A percentile compares a stretch with the other conserved stretches of the same genome.
Conservation (phyloP, 2,329 filamentous ascomycete genomes). For the Neofusicoccum kwambonambiense region DNA sequence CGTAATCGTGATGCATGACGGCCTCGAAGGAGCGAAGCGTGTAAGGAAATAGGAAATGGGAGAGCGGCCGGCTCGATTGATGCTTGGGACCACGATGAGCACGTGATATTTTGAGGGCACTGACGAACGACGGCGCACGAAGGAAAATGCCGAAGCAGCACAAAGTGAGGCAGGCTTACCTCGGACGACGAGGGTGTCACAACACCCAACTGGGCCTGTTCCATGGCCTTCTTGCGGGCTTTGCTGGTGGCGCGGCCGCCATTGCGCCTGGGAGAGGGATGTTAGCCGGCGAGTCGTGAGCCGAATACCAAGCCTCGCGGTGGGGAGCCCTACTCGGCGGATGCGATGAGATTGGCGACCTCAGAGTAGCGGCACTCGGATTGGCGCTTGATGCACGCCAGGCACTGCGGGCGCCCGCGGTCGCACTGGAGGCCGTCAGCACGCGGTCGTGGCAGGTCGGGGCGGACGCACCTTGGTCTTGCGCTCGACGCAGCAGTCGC, state of each 20-base stretch:
- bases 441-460: neutral
- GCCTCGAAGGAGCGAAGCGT: slow-evolving; percentile 17
- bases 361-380: slow-evolving; percentile 73
- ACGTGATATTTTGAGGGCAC: slow-evolving; percentile 7
- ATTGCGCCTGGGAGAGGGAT: slow-evolving; percentile 7
- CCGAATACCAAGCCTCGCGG: neutral
- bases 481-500: slow-evolving; percentile 75
- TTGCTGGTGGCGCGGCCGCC: slow-evolving; percentile 17
- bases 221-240: slow-evolving; percentile 15
- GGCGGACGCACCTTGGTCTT: slow-evolving; percentile 68
- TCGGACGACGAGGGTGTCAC: slow-evolving; percentile 17
- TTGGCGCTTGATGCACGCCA: slow-evolving; percentile 70
- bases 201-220: slow-evolving; percentile 11
- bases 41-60: slow-evolving; percentile 17
- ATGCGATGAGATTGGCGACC: slow-evolving; percentile 68
- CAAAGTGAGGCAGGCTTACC: neutral
- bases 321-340: slow-evolving; percentile 56
- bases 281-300: slow-evolving; percentile 20
- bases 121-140: neutral
- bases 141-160: neutral
- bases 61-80: slow-evolving; percentile 14
- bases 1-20: slow-evolving; percentile 12
- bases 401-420: slow-evolving; percentile 59
- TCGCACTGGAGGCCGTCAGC: slow-evolving; percentile 59
- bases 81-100: slow-evolving; percentile 16